Evolutionary conservation across 2,329 filamentous ascomycete species (phyloP), one percentile per base, ranked within the genome.

Genomic region (Pseudogymnoascus destructans): DNA sequence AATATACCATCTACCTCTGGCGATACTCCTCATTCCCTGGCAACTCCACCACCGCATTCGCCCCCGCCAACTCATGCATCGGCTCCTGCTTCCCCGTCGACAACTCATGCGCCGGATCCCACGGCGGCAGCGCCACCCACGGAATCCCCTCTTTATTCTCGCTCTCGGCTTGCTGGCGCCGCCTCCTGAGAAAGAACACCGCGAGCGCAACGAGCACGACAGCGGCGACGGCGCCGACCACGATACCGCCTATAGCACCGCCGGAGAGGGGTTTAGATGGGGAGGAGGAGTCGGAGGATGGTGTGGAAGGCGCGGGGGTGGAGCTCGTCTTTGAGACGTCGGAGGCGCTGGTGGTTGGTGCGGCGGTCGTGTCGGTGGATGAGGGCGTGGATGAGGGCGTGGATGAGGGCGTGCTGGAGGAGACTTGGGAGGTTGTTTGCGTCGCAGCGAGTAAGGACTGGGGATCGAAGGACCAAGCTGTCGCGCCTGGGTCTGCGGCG

Each of bases 101-200:
- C n/a, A 27, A 8, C 21, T 49, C 40, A 49, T 49, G 40, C 21
- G 40, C 3, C 3, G 7, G 11, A 1, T 3, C 40, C 40, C 27
- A 13, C 21, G 21, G 40, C 40, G 21, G 40, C 13, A 27, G 2
- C 21, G 40, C 21, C 40, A 21, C 40, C 21, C 21, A 27, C 21
- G 40, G 40, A 7, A 27, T 13, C 7, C 21, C 21, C 40, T 9
- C 40, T 2, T 49, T 23, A 4, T 25, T 15, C 3, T 15, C 13
- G 10, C 36, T 11, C 5, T 46, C 40, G 7, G 8, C 15, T 3
- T 7, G 11, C 5, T 25, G 21, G 3, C 21, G 40, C 40, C 40
- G 6, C 40, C 63, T 62, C 57, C 55, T 58, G 13, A 58, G 6
- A 9, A 58, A 33, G 57, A 58, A 55, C 25, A 49, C 17, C 2